Conservation (phyloP, 495 filamentous ascomycete species). For the Aspergillus egyptiacus region DNA sequence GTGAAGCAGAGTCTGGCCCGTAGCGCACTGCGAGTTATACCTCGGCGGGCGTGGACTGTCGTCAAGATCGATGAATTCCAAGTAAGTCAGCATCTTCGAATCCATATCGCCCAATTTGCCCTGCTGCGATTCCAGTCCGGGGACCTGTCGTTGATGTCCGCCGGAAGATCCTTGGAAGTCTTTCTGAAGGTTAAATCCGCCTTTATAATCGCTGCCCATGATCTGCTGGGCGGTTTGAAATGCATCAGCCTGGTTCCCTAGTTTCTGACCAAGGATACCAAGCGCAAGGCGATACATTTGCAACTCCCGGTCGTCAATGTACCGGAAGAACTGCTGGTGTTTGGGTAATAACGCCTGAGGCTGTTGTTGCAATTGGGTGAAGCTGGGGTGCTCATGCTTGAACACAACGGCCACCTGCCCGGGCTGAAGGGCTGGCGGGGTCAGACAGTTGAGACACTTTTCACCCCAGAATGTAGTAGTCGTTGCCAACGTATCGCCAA, state of each 20-base stretch:
- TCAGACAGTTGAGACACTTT: constrained; percentile 73
- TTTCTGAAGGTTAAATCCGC: constrained; percentile 39
- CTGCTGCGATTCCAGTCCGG: constrained; percentile 36
- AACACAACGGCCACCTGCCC: constrained; percentile 73
- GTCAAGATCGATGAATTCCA: constrained; percentile 73
- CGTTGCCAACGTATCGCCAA: constrained; percentile 70
- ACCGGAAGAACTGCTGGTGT: constrained; percentile 63
- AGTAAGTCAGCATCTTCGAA: constrained; percentile 59
- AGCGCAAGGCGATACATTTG: constrained; percentile 51
- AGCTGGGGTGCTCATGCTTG: constrained; percentile 53
- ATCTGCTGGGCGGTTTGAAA: constrained; percentile 47
- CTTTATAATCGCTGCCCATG: constrained; percentile 43
- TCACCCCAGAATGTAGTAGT: constrained; percentile 81
- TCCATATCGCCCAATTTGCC: constrained; percentile 56
- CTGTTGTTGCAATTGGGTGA: constrained; percentile 39
- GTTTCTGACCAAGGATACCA: constrained; percentile 42
- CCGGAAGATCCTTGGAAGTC: constrained; percentile 41
- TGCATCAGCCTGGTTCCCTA: constrained; percentile 45
- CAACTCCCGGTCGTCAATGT: constrained; percentile 72
- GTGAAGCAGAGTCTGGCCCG: constrained; percentile 78
- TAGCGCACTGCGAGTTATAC: constrained; percentile 56
- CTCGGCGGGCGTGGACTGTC: constrained; percentile 61
- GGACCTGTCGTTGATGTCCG: constrained; percentile 42
- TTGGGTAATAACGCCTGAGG: constrained; percentile 45
- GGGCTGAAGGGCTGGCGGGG: constrained; percentile 65